Evolutionary conservation across 352 stramenopile species (phyloP), one percentile per base, ranked within the genome.

Genomic region (Phytophthora pseudosyringae): DNA sequence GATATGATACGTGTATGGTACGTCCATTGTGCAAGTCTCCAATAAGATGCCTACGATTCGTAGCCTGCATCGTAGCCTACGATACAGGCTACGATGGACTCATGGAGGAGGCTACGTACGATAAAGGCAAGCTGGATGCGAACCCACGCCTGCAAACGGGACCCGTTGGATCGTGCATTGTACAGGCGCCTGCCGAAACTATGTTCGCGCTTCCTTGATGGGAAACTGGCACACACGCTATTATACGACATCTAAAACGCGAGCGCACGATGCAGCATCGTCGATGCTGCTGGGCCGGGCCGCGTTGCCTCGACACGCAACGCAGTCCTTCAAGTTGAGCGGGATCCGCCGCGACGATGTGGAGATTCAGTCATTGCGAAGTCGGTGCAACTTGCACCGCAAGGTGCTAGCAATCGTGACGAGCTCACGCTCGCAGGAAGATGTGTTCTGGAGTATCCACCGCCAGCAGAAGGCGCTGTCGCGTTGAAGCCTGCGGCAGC

Each of bases 141-240:
- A n/a, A 54, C 13, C 46, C 46, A 53, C 29, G 26, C 11, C 46
- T 21, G 32, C 45, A 52, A 52, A 40, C 45, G 32, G 45, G 46
- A 31, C 31, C 28, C 26, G 6, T 38, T 36, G 44, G 21, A 1
- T 51, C 15, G 35, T 53, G n/a, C 21, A 21, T 21, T 21, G 21
- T 21, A 16, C 16, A 16, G 36, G 38, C 18, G 32, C 39, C 5
- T 11, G 33, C 51, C 9, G 13, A 44, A 40, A 32, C 36, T 49
- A 39, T 53, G 44, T 46, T 47, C 40, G 50, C 35, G 49, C 59
- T 67, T 61, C 32, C 59, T 55, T 67, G 40, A 54, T 64, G 57
- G 46, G 51, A 55, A 29, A 21, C 21, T 21, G 52, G 26, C 54
- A 54, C 51, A 31, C 31, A 52, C 43, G 41, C 32, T 16, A 18